Evolutionary conservation across 2,329 filamentous ascomycete genomes (phyloP), one percentile per base, ranked within the genome.

Genomic region (Thelonectria blattea): DNA sequence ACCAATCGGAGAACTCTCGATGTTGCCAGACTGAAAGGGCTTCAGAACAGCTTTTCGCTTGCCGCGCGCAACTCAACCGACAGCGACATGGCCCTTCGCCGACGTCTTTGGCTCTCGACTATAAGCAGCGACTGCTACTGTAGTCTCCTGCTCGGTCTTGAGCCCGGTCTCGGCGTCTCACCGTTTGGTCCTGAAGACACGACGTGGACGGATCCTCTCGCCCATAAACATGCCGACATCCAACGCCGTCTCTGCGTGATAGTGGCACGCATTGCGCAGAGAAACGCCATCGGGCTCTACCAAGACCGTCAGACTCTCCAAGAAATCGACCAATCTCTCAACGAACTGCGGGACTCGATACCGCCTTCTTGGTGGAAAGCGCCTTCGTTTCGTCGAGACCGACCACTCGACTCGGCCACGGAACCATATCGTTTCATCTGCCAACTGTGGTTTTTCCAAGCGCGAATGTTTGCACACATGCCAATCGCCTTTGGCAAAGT

Each of bases 391-490:
- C n/a, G 46, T 15, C 56, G 43, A 22, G 59, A 52, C 43, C 45
- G 50, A 47, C 34, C 56, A 45, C 52, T 62, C 3, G 60, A 60
- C 18, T 60, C 56, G 14, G 46, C 60, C 10, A 51, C 39, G 20
- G 62, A 59, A 2, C 53, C 56, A 1, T 60, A 62, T 27, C 56
- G 62, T 2, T 37, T 64, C 2, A 51, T 62, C 24, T 64, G 56
- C 14, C 62, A 64, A 46, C 37, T 62, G 22, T 64, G 62, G 62
- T 62, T 60, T 50, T 62, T 58, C 18, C 56, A 64, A 47, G 62
- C 59, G 11, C 53, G 53, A 14, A 51, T 53, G 10, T 62, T 52
- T 42, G 47, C 53, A 0, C 56, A 64, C 14, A 18, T 64, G 12
- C 62, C 62, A 3, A 27, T 62, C 6, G 56, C 59, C 4, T 64